Percentiles rank a stretch among this genome's conserved stretches.
Conservation (phyloP, 139 green algal genomes). For the Chloropicon primus region DNA sequence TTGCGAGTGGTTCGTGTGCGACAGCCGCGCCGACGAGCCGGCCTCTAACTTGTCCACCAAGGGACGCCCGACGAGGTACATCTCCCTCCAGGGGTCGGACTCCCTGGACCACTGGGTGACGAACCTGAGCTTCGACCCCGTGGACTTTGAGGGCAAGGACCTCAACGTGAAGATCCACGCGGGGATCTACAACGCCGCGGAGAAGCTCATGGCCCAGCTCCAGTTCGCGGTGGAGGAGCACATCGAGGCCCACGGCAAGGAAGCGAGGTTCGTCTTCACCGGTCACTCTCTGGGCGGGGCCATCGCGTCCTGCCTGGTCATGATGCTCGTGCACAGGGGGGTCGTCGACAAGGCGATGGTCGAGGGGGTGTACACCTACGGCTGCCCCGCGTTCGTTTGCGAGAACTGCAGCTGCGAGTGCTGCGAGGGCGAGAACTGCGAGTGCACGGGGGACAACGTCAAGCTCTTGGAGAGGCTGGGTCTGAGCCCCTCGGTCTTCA, state of each 20-base stretch:
- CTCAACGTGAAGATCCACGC: conserved; percentile 79
- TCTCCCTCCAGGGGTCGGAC: conserved; percentile 61
- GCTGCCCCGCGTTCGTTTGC: neutral
- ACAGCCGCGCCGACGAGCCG: conserved; percentile 40
- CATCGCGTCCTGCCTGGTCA: conserved; percentile 64
- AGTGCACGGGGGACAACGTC: conserved; percentile 8
- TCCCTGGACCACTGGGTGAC: conserved; percentile 47
- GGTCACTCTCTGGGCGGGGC: conserved; percentile 23
- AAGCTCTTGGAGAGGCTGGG: conserved; percentile 33
- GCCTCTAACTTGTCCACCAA: no score
- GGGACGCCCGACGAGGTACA: neutral
- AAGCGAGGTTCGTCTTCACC: conserved; percentile 16
- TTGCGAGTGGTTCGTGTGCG: conserved; percentile 69
- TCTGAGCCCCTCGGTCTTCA: conserved; percentile 36
- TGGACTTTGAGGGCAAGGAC: conserved; percentile 75
- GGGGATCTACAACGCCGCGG: conserved; percentile 80
- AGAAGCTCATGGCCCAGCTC: conserved; percentile 48
- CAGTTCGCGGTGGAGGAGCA: neutral
- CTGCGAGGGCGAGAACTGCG: conserved; percentile 2
- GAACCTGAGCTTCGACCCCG: conserved; percentile 91
- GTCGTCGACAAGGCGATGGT: conserved; percentile 51
- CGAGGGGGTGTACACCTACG: conserved; percentile 53
- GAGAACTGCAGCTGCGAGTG: neutral
- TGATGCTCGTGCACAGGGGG: conserved; percentile 73
- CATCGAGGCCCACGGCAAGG: neutral